phyloP scores from a whole-genome alignment of 305 asterid species.

The Fraxinus latifolia region DNA sequence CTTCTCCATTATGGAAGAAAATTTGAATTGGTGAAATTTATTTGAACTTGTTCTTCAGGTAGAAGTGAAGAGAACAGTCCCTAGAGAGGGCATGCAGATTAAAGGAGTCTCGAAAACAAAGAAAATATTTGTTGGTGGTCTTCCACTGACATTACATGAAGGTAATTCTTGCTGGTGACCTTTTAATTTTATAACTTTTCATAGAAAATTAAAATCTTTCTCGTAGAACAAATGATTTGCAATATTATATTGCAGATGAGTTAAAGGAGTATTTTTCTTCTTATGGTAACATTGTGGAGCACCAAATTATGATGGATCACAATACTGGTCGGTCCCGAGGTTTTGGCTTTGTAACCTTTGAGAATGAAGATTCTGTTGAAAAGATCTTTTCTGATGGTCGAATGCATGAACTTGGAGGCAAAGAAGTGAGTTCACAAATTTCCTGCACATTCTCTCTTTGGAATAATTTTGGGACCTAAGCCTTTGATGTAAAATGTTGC shows the following conservation, averaged over 20 bases:
- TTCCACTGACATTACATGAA: conserved; percentile 67
- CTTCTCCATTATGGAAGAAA: neutral
- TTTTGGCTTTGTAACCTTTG: conserved; percentile 90
- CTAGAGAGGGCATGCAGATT: conserved; percentile 72
- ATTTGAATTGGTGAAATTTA: conserved; percentile 2
- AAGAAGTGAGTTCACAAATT: conserved; percentile 56
- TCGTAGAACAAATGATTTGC: conserved; percentile 7
- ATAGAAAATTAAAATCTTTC: neutral
- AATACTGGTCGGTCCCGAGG: conserved; percentile 76
- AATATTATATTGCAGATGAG: conserved; percentile 46
- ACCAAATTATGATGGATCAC: conserved; percentile 78
- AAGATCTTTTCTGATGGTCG: conserved; percentile 73
- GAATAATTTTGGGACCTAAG: conserved; percentile 10
- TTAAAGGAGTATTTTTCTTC: conserved; percentile 79
- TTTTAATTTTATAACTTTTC: neutral
- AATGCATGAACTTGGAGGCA: conserved; percentile 92
- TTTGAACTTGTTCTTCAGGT: conserved; percentile 46
- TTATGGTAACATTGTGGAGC: conserved; percentile 70
- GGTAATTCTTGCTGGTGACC: conserved; percentile 38
- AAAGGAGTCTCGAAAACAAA: conserved; percentile 69
- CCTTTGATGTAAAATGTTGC: conserved; percentile 17
- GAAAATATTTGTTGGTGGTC: conserved; percentile 90
- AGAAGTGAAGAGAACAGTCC: conserved; percentile 91
- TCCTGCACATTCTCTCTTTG: neutral
- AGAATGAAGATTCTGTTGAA: conserved; percentile 78